phyloP scores from a whole-genome alignment of 1,284 basidiomycete species.

The Fomes fomentarius region DNA sequence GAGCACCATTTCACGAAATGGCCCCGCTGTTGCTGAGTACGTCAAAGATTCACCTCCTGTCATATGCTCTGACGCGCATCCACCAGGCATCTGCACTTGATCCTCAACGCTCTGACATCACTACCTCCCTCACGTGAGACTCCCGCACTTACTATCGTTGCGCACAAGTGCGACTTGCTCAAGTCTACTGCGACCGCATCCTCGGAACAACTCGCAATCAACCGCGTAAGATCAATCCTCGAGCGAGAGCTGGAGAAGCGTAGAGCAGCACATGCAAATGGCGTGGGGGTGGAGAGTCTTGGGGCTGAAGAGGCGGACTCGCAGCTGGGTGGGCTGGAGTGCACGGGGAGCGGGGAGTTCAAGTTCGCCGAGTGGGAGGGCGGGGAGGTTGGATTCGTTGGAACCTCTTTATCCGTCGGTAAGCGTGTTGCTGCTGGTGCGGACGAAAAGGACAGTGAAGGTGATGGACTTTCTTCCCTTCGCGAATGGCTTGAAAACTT shows the following conservation, averaged over 20 bases:
- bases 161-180: slow-evolving; percentile 76
- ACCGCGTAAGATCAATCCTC: slow-evolving; percentile 71
- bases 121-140: slow-evolving; percentile 67
- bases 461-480: slow-evolving; percentile 48
- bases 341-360: slow-evolving; percentile 50
- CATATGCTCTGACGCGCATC: background rate
- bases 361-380: slow-evolving; percentile 81
- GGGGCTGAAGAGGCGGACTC: slow-evolving; percentile 43
- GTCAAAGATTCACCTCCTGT: slow-evolving; percentile 31
- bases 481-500: slow-evolving; percentile 55
- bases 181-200: slow-evolving; percentile 48
- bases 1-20: slow-evolving; percentile 74
- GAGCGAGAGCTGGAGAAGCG: slow-evolving; percentile 83
- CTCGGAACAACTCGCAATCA: slow-evolving; percentile 59
- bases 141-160: slow-evolving; percentile 66
- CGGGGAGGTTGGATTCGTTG: slow-evolving; percentile 68
- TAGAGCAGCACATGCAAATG: slow-evolving; percentile 58
- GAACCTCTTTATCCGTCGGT: slow-evolving; percentile 55
- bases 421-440: slow-evolving; percentile 29
- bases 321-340: slow-evolving; percentile 35
- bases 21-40: slow-evolving; percentile 74
- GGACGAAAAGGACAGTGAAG: slow-evolving; percentile 36
- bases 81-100: slow-evolving; percentile 72
- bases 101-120: slow-evolving; percentile 70
- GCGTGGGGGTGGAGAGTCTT: slow-evolving; percentile 70